Evolutionary conservation across 2,329 filamentous ascomycete genomes (phyloP), one percentile per base, ranked within the genome.

Genomic region (Apiospora saccharicola): DNA sequence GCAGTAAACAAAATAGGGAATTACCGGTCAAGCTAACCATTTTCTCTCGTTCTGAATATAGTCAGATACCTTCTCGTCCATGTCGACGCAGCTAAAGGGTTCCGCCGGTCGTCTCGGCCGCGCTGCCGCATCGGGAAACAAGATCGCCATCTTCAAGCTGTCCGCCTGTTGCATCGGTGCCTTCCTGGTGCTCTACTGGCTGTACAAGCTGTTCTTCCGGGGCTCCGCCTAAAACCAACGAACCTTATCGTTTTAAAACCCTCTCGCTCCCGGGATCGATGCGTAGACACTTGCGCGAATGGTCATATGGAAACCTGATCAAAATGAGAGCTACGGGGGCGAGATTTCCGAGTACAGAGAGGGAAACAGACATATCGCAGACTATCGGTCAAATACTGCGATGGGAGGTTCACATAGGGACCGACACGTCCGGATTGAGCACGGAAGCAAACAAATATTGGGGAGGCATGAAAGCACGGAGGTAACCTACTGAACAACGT

Each of bases 61-160:
- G 93, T 92, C 89, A 81, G 95, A 98, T 77, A 96, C 95, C 34
- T 98, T 99, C 83, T 96, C 94, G 73, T 93, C 91, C 78, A 95
- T 99, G 89, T 89, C 90, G 47, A 92, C 92, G 19, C 92, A 92
- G 75, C 86, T 99, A 73, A 96, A 94, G 81, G 94, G 95, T 61
- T 97, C 93, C 75, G 95, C 95, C 16, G 87, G 89, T 68, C 90
- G 96, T 16, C 85, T 99, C 67, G 94, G 93, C 30, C 91, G 95
- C 74, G 98, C 98, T 95, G 96, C 96, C 67, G 92, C 92, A 70
- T 91, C 92, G 71, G 96, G 96, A 69, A 97, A 98, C 83, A 96
- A 94, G 78, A 90, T 98, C 53, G 96, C 96, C 22, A 92, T 98
- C 51, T 83, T 99, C 74, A 98, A 98, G 83, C 86, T 99, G 68